phyloP scores from a whole-genome alignment of 208 protist genomes.

The Leishmania major region DNA sequence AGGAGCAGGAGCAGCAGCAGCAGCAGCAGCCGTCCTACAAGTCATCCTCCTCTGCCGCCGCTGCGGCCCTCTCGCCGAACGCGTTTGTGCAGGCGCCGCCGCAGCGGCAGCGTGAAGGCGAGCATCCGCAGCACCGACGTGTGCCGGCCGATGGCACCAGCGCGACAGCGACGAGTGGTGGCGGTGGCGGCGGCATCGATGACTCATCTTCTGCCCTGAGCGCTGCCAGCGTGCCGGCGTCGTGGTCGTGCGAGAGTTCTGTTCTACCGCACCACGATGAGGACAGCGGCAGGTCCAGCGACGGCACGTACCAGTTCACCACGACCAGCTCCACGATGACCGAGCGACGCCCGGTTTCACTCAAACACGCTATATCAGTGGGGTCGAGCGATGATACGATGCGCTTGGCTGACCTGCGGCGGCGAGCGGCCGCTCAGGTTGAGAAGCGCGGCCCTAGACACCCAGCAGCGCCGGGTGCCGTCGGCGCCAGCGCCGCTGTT shows the following conservation, averaged over 20 bases:
- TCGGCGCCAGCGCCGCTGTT: neutral
- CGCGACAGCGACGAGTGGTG: neutral
- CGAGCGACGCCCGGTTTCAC: neutral
- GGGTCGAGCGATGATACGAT: neutral
- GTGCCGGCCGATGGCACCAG: neutral
- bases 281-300: neutral
- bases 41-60: neutral
- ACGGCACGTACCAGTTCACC: neutral
- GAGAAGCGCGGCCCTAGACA: neutral
- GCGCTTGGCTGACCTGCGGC: conserved; percentile 5
- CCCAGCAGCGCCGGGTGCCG: neutral
- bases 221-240: neutral
- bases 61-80: neutral
- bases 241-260: conserved; percentile 22
- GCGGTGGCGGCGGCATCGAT: neutral
- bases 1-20: neutral
- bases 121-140: neutral
- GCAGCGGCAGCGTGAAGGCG: neutral
- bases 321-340: neutral
- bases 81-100: neutral
- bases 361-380: neutral
- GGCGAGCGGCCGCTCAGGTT: neutral
- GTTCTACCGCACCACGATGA: conserved; percentile 1
- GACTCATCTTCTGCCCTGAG: neutral
- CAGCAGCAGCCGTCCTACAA: neutral